A percentile compares a stretch with the other conserved stretches of the same genome.
phyloP scores from a whole-genome alignment of 352 stramenopile species.

The Saprolegnia diclina region DNA sequence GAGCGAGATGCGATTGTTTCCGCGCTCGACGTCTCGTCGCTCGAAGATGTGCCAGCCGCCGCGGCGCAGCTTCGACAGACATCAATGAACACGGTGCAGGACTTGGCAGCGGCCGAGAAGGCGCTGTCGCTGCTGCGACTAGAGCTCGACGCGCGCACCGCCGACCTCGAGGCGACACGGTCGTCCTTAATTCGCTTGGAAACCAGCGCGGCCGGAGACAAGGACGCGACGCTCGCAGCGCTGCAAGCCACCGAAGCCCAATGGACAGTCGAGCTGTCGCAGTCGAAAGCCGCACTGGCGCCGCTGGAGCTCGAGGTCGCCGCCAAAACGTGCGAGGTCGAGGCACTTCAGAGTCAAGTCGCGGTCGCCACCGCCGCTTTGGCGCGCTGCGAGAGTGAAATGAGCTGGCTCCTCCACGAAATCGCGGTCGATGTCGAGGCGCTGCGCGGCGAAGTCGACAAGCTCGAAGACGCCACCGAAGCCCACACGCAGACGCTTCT shows the following conservation, averaged over 20 bases:
- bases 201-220: background rate
- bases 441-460: conserved; percentile 44
- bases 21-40: too few species aligned
- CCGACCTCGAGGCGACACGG: background rate
- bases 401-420: conserved; percentile 37
- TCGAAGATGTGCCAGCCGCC: too few species aligned
- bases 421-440: conserved; percentile 39
- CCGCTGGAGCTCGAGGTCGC: conserved; percentile 15
- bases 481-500: conserved; percentile 36
- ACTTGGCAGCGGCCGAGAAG: background rate
- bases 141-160: background rate
- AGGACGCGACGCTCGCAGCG: conserved; percentile 33
- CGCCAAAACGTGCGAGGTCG: conserved; percentile 29
- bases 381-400: conserved; percentile 33
- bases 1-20: too few species aligned
- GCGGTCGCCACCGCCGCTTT: conserved; percentile 31
- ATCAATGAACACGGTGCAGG: background rate
- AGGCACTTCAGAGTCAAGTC: conserved; percentile 27
- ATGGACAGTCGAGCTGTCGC: conserved; percentile 38
- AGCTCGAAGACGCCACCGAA: conserved; percentile 34
- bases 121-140: background rate
- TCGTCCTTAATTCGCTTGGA: background rate
- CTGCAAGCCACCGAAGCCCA: conserved; percentile 37
- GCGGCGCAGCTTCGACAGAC: too few species aligned
- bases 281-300: conserved; percentile 21